A percentile compares a stretch with the other conserved stretches of the same genome.
Conservation (phyloP, 495 filamentous ascomycete species). For the Hypoxylon fragiforme region DNA sequence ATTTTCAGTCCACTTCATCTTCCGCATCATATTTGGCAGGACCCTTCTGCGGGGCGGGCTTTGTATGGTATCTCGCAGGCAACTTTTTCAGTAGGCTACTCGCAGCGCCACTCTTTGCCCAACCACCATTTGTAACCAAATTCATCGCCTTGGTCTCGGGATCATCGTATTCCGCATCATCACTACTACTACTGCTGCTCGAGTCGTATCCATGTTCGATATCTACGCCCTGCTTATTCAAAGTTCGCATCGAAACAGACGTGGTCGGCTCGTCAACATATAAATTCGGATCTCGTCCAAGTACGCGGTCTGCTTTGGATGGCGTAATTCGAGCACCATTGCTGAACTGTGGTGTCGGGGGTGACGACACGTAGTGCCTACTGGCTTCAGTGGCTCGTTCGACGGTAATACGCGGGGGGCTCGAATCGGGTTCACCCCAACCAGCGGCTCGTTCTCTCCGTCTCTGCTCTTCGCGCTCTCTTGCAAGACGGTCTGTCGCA, state of each 20-base stretch:
- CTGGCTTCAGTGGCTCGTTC: constrained; percentile 31
- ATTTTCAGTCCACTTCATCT: constrained; percentile 21
- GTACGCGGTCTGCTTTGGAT: constrained; percentile 54
- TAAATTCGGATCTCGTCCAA: constrained; percentile 53
- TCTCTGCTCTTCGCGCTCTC: constrained; percentile 61
- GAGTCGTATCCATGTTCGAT: constrained; percentile 41
- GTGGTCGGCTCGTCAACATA: constrained; percentile 46
- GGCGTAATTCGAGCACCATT: constrained; percentile 37
- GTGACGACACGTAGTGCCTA: constrained; percentile 37
- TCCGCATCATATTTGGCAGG: constrained; percentile 18
- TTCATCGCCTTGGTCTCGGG: constrained; percentile 47
- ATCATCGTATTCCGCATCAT: constrained; percentile 32
- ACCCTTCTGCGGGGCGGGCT: constrained; percentile 3
- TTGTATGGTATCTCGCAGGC: constrained; percentile 3
- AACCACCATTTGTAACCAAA: constrained; percentile 48
- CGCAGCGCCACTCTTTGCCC: constrained; percentile 37
- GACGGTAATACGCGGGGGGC: constrained; percentile 9
- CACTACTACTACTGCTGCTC: constrained; percentile 28
- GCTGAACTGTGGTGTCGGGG: constrained; percentile 1
- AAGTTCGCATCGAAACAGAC: constrained; percentile 45
- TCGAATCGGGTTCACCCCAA: constrained; percentile 50
- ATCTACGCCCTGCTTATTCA: constrained; percentile 44
- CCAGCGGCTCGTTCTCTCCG: constrained; percentile 59
- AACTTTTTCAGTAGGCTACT: constrained; percentile 40
- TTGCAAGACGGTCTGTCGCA: constrained; percentile 62